Conservation (phyloP, 495 filamentous ascomycete species). For the Aspergillus taichungensis region DNA sequence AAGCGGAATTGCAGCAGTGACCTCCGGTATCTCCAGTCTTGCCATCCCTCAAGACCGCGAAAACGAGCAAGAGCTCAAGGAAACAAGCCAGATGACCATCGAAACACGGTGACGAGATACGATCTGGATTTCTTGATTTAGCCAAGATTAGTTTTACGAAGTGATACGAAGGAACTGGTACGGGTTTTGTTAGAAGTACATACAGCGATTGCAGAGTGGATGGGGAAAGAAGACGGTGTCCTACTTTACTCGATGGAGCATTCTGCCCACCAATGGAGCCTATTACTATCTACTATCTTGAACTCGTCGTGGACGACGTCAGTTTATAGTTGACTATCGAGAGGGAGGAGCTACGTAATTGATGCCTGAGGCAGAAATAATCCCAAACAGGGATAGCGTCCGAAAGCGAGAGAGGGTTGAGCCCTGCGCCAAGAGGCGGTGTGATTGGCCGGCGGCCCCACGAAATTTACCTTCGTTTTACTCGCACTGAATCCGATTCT, state of each 20-base stretch:
- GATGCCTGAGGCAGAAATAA: conserved; percentile 3
- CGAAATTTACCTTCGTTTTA: no score
- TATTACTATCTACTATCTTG: no score
- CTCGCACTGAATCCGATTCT: no score
- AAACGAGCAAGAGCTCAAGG: conserved; percentile 10
- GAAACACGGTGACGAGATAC: conserved; percentile 37
- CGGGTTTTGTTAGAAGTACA: background rate
- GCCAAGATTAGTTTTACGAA: background rate
- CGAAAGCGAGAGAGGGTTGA: conserved; percentile 36
- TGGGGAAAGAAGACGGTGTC: no score
- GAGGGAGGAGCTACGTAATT: background rate
- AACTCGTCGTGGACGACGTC: no score
- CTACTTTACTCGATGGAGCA: no score
- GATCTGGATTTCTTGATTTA: background rate
- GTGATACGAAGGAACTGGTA: background rate
- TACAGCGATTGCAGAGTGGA: conserved; percentile 1
- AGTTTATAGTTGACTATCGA: no score
- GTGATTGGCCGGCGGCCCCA: no score
- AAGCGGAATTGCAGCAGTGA: conserved; percentile 27
- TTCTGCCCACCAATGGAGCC: no score
- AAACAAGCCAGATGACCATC: conserved; percentile 32
- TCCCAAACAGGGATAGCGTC: conserved; percentile 16
- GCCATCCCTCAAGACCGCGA: conserved; percentile 23
- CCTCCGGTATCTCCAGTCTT: conserved; percentile 34
- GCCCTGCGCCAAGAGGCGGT: conserved; percentile 29